Base-by-base conservation (phyloP, 1,284 basidiomycete species). In the Gomphus bonarii region DNA sequence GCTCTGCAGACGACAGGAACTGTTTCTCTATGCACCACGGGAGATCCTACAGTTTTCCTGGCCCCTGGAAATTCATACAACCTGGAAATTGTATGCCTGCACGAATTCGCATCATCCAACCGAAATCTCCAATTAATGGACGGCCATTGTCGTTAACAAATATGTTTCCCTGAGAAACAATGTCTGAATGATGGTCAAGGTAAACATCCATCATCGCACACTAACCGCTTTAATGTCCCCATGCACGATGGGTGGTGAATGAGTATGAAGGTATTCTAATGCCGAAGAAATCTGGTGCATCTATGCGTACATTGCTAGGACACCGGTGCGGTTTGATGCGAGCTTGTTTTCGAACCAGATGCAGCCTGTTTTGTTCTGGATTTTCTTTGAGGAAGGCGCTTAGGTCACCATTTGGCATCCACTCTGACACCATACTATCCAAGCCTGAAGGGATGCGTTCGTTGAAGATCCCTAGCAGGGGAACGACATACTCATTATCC, bases 141-240 rank as follows among this genome's bases (percentile, higher is more conserved):
- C 40, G 35, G 9, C n/a, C 9, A 3, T 40, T 40, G 38, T 1
- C 16, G 28, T 43, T 16, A 5, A 53, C 22, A 43, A 53, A 43
- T 42, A 53, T 43, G 40, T 53, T 53, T 12, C 28, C 22, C 51
- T 53, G 36, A 28, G 20, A 42, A 11, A 31, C 16, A 31, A 30
- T n/a, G n/a, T n/a, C n/a, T 43, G 6, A 31, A 53, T 10, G 18
- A n/a, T 7, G 22, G 12, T 53, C 16, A 43, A 30, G 22, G n/a
- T 30, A n/a, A 28, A 20, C 20, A n/a, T n/a, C n/a, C n/a, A n/a
- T n/a, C n/a, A n/a, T 9, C 31, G n/a, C 12, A n/a, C 10, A 18
- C 60, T 51, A 28, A 61, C 60, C 28, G 47, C 58, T 53, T 61
- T 61, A 16, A 61, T 49, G 35, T 61, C 60, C 6, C 60, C 60